phyloP scores from a whole-genome alignment of 208 protist genomes.

The Endotrypanum monterogeii region DNA sequence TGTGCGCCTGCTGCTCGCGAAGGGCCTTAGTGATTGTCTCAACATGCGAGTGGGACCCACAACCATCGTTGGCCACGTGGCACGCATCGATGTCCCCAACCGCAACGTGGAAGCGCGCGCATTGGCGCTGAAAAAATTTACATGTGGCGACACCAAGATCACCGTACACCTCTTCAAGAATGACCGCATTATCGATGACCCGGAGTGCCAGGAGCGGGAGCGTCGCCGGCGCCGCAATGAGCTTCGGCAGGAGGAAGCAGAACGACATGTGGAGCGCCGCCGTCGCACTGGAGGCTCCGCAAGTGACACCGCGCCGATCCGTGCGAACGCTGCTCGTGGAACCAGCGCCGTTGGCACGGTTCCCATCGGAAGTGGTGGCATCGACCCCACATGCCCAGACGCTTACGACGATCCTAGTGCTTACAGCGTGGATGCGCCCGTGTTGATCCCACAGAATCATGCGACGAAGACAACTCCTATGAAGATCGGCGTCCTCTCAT shows the following conservation, averaged over 20 bases:
- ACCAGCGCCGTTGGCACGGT: not conserved
- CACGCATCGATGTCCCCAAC: constrained; percentile 82
- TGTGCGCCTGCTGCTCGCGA: constrained; percentile 72
- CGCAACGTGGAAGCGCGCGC: constrained; percentile 83
- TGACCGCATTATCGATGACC: constrained; percentile 88
- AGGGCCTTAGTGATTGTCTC: constrained; percentile 81
- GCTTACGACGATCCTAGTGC: constrained; percentile 22
- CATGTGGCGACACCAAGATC: constrained; percentile 63
- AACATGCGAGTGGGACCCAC: constrained; percentile 86
- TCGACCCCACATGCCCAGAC: constrained; percentile 13
- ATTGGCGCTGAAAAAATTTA: constrained; percentile 77
- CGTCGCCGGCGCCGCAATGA: constrained; percentile 4
- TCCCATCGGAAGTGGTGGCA: not conserved
- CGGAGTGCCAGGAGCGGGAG: constrained; percentile 22
- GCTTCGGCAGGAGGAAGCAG: constrained; percentile 4
- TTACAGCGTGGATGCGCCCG: not conserved
- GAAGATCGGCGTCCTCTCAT: constrained; percentile 65
- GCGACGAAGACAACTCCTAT: constrained; percentile 4
- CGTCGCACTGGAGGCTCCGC: not conserved
- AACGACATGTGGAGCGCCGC: not conserved
- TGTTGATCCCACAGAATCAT: too few species aligned
- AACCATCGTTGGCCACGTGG: constrained; percentile 75
- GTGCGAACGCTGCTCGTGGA: not conserved
- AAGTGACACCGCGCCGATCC: not conserved
- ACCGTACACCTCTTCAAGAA: constrained; percentile 86